Base-by-base conservation (phyloP, 1,284 basidiomycete genomes). In the Pseudozyma pruni region DNA sequence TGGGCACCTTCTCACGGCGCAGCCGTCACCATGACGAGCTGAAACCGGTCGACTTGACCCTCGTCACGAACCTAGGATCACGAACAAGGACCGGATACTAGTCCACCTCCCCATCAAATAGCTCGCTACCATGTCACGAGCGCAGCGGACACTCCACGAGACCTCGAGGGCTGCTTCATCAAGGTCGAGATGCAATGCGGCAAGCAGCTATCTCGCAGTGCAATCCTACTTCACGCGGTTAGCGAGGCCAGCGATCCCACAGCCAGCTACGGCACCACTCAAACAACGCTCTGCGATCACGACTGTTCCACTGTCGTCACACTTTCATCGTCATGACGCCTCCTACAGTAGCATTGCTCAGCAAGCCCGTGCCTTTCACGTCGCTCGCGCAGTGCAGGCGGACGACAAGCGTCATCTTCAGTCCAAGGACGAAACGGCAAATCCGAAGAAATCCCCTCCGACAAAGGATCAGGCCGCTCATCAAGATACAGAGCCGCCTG, bases 281-380 rank as follows among this genome's bases (percentile, higher is more conserved):
- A 32, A 13, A 10, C 3, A 29, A 10, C 14, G 22, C 34, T n/a
- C 32, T 20, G 9, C n/a, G n/a, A n/a, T n/a, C n/a, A n/a, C n/a
- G n/a, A n/a, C n/a, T n/a, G n/a, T n/a, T n/a, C n/a, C n/a, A n/a
- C n/a, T n/a, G n/a, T n/a, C n/a, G n/a, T n/a, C n/a, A n/a, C n/a
- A n/a, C n/a, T n/a, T n/a, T n/a, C n/a, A n/a, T n/a, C n/a, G n/a
- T n/a, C n/a, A n/a, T 6, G 20, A 3, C 14, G 11, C 29, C 13
- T 8, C 29, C 10, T 10, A 20, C 20, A 20, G n/a, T n/a, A n/a
- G 19, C 33, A 55, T 62, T 11, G 37, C 35, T 2, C 42, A 37
- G 10, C 59, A 62, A 33, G 59, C 59, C 19, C 46, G 59, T 22
- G 52, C 52, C 3, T 55, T 62, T 16, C 59, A 53, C 33, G 47